Base-by-base conservation (phyloP, 352 stramenopile genomes). In the Pythium oligandrum region DNA sequence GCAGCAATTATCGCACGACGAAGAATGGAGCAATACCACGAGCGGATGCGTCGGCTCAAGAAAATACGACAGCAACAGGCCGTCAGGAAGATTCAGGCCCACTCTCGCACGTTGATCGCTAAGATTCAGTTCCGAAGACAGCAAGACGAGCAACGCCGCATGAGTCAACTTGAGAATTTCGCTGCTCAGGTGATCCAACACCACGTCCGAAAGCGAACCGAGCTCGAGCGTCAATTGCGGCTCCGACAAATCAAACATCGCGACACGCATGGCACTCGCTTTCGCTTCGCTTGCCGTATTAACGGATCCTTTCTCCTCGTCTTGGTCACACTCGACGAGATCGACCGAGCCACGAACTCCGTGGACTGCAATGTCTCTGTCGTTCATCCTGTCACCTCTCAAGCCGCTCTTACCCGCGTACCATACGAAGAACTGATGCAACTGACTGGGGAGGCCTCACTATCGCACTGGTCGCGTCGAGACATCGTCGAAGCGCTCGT, bases 121-220 rank as follows among this genome's bases (percentile, higher is more conserved):
- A 51, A 46, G 7, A 61, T 39, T 12, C 38, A 12, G 12, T 8
- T 12, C 7, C 38, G 38, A 42, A 37, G 35, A 10, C 47, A 26
- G 31, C 12, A 43, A 9, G 6, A 42, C 1, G 47, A 48, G 31
- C 44, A 35, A 48, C 38, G 38, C 7, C 61, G 54, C 33, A 30
- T 50, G 6, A 59, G 33, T 26, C 52, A 48, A 7, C 33, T 76
- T 0, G 57, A 68, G 33, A 47, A 66, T n/a, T 34, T 72, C 30
- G 64, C 68, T 10, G 68, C 61, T 4, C 32, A 34, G 9, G 11
- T 75, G 6, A 77, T 72, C 48, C 68, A 77, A 51, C 52, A 55
- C 4, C 35, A 59, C 30, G 63, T 57, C 17, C 58, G 68, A 2
- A 51, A 45, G 34, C 44, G 40, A 1, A 49, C 39, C 0, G 58